Evolutionary conservation across 768 basidiomycete genomes (phyloP).

Genomic region (Lentinula lateritia): DNA sequence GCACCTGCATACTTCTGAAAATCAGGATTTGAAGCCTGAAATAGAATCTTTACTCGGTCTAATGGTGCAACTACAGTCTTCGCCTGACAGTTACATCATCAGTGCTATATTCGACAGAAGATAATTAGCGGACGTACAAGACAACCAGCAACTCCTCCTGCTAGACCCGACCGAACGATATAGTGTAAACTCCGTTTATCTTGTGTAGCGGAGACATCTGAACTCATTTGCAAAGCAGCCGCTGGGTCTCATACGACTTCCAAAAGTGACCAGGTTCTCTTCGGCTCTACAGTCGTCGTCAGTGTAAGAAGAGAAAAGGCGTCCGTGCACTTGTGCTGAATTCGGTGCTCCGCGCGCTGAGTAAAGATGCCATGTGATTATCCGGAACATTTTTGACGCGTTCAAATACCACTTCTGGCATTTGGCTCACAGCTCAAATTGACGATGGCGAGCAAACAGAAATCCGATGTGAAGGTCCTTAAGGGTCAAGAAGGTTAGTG

Average conservation of each 20-base stretch:
- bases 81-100: slow-evolving; percentile 45
- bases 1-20: slow-evolving; percentile 89
- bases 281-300: background rate
- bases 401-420: background rate
- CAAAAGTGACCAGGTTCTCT: slow-evolving; percentile 14
- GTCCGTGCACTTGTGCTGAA: background rate
- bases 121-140: slow-evolving; percentile 52
- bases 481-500: slow-evolving; percentile 69
- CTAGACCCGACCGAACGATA: slow-evolving; percentile 78
- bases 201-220: slow-evolving; percentile 43
- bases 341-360: background rate
- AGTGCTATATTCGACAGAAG: slow-evolving; percentile 9
- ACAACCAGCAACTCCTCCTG: slow-evolving; percentile 92
- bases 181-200: slow-evolving; percentile 55
- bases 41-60: slow-evolving; percentile 97
- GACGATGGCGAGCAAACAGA: slow-evolving; percentile 46
- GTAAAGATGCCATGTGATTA: background rate
- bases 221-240: slow-evolving; percentile 47
- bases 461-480: slow-evolving; percentile 52
- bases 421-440: too few relatives aligned
- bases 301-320: background rate
- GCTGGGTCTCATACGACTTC: slow-evolving; percentile 2
- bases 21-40: slow-evolving; percentile 95
- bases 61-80: slow-evolving; percentile 94
- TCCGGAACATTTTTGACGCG: background rate